A percentile compares a stretch with the other conserved stretches of the same genome.
phyloP scores from a whole-genome alignment of 139 green algal species.

The Deuterostichococcus epilithicus region DNA sequence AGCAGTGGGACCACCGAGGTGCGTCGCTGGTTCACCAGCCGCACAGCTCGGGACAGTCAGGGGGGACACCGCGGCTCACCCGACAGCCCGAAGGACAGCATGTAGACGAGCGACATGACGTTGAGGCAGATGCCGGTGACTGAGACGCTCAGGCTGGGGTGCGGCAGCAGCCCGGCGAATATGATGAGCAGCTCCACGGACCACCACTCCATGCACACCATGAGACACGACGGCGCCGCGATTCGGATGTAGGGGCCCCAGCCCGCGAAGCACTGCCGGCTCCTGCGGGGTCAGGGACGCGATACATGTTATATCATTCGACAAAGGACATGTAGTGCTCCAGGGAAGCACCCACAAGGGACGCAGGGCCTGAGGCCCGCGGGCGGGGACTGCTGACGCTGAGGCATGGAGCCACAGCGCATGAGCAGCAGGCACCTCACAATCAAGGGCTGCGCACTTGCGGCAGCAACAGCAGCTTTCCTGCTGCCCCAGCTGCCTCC shows the following conservation, averaged over 20 bases:
- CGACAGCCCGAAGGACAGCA: conserved; percentile 48
- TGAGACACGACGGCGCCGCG: conserved; percentile 57
- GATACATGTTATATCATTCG: no score
- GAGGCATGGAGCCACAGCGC: no score
- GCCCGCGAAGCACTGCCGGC: conserved; percentile 44
- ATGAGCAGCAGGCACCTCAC: no score
- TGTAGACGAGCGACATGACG: conserved; percentile 62
- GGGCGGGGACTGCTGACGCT: no score
- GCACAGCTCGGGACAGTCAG: neutral
- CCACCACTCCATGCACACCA: conserved; percentile 72
- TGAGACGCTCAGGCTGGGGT: conserved; percentile 48
- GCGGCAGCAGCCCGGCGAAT: conserved; percentile 35
- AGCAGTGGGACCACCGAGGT: neutral
- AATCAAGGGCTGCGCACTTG: no score
- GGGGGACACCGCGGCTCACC: neutral
- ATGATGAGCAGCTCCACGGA: conserved; percentile 68
- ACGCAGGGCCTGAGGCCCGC: no score
- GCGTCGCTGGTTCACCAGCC: neutral
- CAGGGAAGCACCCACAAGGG: no score
- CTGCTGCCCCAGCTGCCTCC: no score
- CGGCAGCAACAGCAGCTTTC: no score
- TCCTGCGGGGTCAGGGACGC: conserved; percentile 29
- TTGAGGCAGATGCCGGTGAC: conserved; percentile 78
- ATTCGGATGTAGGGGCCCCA: conserved; percentile 61
- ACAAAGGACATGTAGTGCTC: no score